phyloP scores from a whole-genome alignment of 2,329 filamentous ascomycete species.

The Rosellinia necatrix region DNA sequence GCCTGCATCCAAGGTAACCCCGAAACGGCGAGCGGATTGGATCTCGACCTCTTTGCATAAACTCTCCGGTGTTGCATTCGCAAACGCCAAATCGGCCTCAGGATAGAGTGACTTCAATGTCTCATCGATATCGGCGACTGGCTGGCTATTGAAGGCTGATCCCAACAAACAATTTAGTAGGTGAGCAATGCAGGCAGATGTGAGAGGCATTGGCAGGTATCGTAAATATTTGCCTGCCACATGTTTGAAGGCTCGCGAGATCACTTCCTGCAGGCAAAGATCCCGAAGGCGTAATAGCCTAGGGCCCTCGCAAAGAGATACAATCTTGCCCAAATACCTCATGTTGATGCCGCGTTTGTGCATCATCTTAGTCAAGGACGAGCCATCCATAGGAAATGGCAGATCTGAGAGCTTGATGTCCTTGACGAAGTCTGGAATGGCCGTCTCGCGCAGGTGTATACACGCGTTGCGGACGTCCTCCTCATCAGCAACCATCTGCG shows the following conservation, averaged over 20 bases:
- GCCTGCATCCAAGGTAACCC: constrained; percentile 70
- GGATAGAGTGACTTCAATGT: constrained; percentile 76
- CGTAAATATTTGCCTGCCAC: constrained; percentile 78
- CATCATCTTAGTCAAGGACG: constrained; percentile 82
- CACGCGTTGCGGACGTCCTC: constrained; percentile 85
- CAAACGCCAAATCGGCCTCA: constrained; percentile 81
- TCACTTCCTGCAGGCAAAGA: constrained; percentile 87
- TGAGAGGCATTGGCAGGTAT: constrained; percentile 77
- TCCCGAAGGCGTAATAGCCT: constrained; percentile 77
- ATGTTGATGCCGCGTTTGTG: constrained; percentile 98
- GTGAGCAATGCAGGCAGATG: constrained; percentile 80
- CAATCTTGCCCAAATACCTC: constrained; percentile 88
- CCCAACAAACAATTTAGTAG: constrained; percentile 93
- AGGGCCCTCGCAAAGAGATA: constrained; percentile 69
- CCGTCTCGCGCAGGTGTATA: constrained; percentile 73
- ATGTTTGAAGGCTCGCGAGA: constrained; percentile 96
- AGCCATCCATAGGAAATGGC: constrained; percentile 98
- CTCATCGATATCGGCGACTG: constrained; percentile 76
- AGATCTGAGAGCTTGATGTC: constrained; percentile 92
- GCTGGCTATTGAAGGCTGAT: constrained; percentile 73
- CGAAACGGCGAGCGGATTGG: constrained; percentile 75
- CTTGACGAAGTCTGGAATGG: constrained; percentile 82
- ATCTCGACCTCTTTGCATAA: constrained; percentile 71
- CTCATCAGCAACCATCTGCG: constrained; percentile 81
- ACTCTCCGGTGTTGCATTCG: constrained; percentile 74